phyloP scores from a whole-genome alignment of 768 basidiomycete species.

The Gymnopilus junonius region DNA sequence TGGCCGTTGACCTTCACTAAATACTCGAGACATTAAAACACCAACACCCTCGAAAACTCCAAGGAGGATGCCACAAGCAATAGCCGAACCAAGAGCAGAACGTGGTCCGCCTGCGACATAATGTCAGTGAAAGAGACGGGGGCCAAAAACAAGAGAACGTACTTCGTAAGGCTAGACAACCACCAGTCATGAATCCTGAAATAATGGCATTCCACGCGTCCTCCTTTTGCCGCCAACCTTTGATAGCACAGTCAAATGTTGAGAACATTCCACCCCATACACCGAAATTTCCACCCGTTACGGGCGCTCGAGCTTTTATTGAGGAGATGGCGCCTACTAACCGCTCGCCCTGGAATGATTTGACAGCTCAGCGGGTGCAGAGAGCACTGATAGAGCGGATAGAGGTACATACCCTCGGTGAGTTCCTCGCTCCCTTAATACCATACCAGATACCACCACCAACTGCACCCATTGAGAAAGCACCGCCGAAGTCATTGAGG shows the following conservation, averaged over 20 bases:
- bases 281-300: constrained; percentile 96
- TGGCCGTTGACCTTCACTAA: constrained; percentile 82
- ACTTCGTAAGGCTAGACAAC: constrained; percentile 94
- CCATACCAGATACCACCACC: constrained; percentile 99
- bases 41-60: constrained; percentile 96
- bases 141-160: constrained; percentile 39
- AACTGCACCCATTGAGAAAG: constrained; percentile 97
- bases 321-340: constrained; percentile 92
- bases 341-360: constrained; percentile 77
- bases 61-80: constrained; percentile 94
- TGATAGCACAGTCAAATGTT: constrained; percentile 97
- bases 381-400: background rate
- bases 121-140: background rate
- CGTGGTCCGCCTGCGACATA: constrained; percentile 79
- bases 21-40: constrained; percentile 86
- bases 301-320: constrained; percentile 97
- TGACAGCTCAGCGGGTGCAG: constrained; percentile 12
- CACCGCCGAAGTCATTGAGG: constrained; percentile 97
- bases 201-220: constrained; percentile 99
- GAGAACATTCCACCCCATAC: constrained; percentile 99
- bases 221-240: constrained; percentile 95
- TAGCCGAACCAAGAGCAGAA: constrained; percentile 89
- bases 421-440: constrained; percentile 97
- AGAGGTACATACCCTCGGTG: constrained; percentile 72
- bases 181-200: constrained; percentile 98